Evolutionary conservation across 164 flowering plant genomes (phyloP).

Genomic region (Warburgia ugandensis): DNA sequence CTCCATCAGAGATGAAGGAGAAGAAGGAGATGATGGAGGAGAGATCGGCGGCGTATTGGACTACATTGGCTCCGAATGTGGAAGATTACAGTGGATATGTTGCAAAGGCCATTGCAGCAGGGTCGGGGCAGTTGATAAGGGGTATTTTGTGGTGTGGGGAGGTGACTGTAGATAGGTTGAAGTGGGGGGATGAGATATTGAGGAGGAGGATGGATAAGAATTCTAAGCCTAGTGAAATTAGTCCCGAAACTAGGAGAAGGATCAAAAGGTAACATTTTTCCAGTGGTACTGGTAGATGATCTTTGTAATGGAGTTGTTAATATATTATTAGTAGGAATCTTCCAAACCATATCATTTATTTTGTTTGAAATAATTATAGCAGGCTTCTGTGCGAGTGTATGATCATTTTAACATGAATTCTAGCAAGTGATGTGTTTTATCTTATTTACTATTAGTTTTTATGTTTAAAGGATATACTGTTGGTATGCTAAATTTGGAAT

Average conservation of each 20-base stretch:
- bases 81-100: slow-evolving; percentile 74
- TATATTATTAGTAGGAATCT: too few species aligned
- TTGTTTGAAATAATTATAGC: too few species aligned
- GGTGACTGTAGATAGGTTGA: slow-evolving; percentile 79
- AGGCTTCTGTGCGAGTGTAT: too few species aligned
- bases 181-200: slow-evolving; percentile 65
- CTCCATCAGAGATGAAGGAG: slow-evolving; percentile 55
- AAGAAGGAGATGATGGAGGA: slow-evolving; percentile 61
- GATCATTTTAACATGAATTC: too few species aligned
- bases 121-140: slow-evolving; percentile 69
- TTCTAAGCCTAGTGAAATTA: slow-evolving; percentile 29
- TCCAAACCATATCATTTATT: too few species aligned
- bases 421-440: too few species aligned
- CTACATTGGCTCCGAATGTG: slow-evolving; percentile 91
- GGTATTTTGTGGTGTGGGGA: slow-evolving; percentile 98
- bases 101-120: slow-evolving; percentile 66
- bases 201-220: slow-evolving; percentile 44
- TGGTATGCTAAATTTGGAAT: too few species aligned
- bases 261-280: slow-evolving; percentile 49
- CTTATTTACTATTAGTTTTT: too few species aligned
- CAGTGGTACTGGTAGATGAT: background rate
- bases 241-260: slow-evolving; percentile 52
- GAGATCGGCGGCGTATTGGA: slow-evolving; percentile 75
- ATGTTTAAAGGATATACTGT: too few species aligned
- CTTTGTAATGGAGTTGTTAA: too few species aligned